A percentile compares a stretch with the other conserved stretches of the same genome.
phyloP scores from a whole-genome alignment of 106 monocot species.

The Dendrobium huoshanense region DNA sequence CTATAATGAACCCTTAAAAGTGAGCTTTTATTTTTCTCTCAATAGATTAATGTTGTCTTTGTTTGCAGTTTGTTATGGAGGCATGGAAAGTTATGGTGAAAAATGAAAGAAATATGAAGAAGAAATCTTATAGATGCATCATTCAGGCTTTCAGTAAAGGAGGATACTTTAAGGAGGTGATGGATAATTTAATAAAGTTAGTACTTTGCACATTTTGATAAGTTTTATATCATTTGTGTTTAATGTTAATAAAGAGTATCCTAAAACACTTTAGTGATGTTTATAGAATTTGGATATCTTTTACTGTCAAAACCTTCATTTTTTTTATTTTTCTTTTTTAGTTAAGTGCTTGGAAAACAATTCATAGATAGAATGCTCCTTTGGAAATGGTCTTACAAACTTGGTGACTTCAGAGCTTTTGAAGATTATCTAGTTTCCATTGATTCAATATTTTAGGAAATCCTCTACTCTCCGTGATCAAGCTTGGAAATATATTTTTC shows the following conservation, averaged over 20 bases:
- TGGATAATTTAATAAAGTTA: conserved; percentile 4
- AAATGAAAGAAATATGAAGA: conserved; percentile 31
- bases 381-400: background rate
- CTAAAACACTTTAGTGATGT: background rate
- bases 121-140: conserved; percentile 44
- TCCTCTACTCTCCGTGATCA: background rate
- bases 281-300: background rate
- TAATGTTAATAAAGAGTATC: background rate
- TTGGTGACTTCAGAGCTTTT: background rate
- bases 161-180: conserved; percentile 78
- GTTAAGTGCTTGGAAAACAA: background rate
- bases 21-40: conserved; percentile 1
- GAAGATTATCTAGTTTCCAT: background rate
- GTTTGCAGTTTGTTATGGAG: conserved; percentile 72
- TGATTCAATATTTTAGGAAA: background rate
- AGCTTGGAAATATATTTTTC: too few species aligned
- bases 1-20: background rate
- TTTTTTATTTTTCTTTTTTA: background rate
- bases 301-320: background rate
- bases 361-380: background rate
- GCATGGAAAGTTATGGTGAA: conserved; percentile 79
- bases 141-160: conserved; percentile 60
- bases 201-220: background rate
- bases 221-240: background rate
- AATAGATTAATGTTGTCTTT: conserved; percentile 9